phyloP scores from a whole-genome alignment of 192 early-diverging fungal genomes.

The Backusella liffmaniae region DNA sequence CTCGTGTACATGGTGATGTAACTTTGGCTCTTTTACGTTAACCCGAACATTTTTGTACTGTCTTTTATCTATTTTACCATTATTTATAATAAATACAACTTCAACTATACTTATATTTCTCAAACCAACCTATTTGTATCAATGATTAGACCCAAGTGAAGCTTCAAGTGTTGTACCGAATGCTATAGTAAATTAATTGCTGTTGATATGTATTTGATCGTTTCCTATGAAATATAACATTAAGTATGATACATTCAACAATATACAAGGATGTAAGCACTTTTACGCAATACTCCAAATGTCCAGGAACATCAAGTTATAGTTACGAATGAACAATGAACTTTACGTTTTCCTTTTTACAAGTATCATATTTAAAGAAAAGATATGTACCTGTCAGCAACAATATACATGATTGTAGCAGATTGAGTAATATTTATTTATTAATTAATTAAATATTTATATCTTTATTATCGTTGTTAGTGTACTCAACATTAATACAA shows the following conservation, averaged over 20 bases:
- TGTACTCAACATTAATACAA: not conserved
- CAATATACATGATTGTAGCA: no score
- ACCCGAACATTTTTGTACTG: not conserved
- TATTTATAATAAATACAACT: not conserved
- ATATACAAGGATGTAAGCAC: no score
- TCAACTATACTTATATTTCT: not conserved
- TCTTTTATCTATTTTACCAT: not conserved
- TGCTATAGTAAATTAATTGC: not conserved
- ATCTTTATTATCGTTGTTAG: not conserved
- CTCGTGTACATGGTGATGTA: slow-evolving; percentile 26
- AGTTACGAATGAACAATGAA: no score
- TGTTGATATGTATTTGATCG: not conserved
- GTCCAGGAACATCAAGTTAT: no score
- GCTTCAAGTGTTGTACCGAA: not conserved
- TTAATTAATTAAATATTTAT: not conserved
- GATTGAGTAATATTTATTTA: no score
- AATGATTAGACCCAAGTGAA: not conserved
- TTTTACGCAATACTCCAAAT: no score
- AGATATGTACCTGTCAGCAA: no score
- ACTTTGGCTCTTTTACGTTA: slow-evolving; percentile 22
- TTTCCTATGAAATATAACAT: not conserved
- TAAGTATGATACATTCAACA: not conserved
- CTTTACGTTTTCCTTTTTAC: no score
- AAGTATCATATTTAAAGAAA: no score
- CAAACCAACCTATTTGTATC: not conserved